A percentile compares a stretch with the other conserved stretches of the same genome.
Evolutionary conservation across 2,329 filamentous ascomycete species (phyloP).

Genomic region (Aaosphaeria pasadenensis): DNA sequence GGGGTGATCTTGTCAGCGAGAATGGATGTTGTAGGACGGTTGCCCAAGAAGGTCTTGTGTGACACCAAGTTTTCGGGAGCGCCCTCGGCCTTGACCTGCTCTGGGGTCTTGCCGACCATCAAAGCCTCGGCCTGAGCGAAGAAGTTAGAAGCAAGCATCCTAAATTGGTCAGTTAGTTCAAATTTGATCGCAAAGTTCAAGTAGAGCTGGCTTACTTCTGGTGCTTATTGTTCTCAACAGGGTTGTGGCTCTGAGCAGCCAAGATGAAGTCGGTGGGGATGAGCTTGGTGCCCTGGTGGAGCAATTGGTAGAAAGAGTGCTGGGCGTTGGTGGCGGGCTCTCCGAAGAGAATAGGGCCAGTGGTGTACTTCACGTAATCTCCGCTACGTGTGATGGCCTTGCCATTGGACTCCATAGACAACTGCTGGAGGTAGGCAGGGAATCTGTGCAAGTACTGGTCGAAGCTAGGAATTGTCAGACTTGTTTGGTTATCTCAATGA

Average conservation of each 20-base stretch:
- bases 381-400: conserved; percentile 91
- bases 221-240: conserved; percentile 85
- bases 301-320: conserved; percentile 99
- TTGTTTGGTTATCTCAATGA: not conserved
- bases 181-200: not conserved
- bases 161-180: conserved; percentile 18
- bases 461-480: conserved; percentile 56
- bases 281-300: conserved; percentile 98
- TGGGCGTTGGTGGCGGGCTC: conserved; percentile 99
- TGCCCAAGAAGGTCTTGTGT: conserved; percentile 99
- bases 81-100: conserved; percentile 74
- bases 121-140: conserved; percentile 85
- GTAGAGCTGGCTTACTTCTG: conserved; percentile 60
- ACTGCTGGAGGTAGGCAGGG: conserved; percentile 96
- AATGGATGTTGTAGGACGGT: conserved; percentile 94
- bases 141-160: conserved; percentile 89
- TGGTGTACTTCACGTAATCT: conserved; percentile 93
- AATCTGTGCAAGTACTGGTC: conserved; percentile 99
- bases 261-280: conserved; percentile 98
- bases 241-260: conserved; percentile 95
- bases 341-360: conserved; percentile 91
- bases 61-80: conserved; percentile 73
- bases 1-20: conserved; percentile 92
- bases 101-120: conserved; percentile 85
- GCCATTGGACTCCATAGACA: conserved; percentile 99